Base-by-base conservation (phyloP, 441 rosid genomes). In the Metrosideros polymorpha region DNA sequence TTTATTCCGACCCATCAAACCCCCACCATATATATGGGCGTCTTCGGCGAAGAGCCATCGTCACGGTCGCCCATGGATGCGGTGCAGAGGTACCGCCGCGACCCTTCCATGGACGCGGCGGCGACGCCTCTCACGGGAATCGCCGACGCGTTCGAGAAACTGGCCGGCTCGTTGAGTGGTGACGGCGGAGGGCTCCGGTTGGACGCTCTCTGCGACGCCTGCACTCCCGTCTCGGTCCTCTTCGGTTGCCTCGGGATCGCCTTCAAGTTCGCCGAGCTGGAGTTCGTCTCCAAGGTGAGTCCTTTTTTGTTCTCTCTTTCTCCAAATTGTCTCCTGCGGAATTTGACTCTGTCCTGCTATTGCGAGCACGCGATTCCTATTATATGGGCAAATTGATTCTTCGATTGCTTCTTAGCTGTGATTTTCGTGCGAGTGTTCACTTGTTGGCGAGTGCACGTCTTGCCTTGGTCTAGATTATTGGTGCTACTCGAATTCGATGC, bases 81-180 rank as follows among this genome's bases (percentile, higher is more conserved):
- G 3, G 25, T 6, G 52, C 66, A 22, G 82, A 42, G 35, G 75
- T 22, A 19, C 56, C 24, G 9, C 35, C 8, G 52, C 52, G 52
- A 12, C n/a, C 27, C 75, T 82, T 53, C 84, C 83, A 45, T 8
- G 79, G 56, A 29, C 0, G 84, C 61, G 35, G n/a, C 13, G 47
- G 30, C 71, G 50, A 89, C 93, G 35, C 93, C 95, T 77, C 82
- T 97, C 39, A 91, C 94, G 8, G 88, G 89, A n/a, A 92, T 97
- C 10, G 96, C 91, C 12, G 93, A 91, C 75, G 98, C 98, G 30
- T 94, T 97, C 79, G 98, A 95, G 90, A 92, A 90, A 85, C 91
- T 97, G 2, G 92, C 93, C 79, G 47, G 47, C 47, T 71, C 47
- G 47, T 42, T 71, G 47, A 71, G 79, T 6, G 1, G 22, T 15